These are phyloP conservation scores for Sphaerulina vaccinii DNA, from an alignment of 2,329 filamentous ascomycete genomes.

Conservation along the genomic window DNA sequence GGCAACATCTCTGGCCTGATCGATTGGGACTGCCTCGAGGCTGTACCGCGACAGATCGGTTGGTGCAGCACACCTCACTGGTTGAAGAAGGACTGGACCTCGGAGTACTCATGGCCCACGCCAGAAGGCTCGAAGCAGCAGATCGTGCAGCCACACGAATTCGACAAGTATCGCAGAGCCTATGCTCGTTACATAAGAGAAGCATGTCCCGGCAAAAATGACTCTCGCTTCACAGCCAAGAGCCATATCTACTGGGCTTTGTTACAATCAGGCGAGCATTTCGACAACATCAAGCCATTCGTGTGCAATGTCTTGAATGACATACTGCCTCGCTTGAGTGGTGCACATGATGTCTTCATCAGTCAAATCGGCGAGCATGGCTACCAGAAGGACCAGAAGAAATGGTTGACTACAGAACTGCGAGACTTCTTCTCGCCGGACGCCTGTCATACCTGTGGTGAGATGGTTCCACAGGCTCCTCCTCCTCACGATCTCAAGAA, in stretches of 20 bases:
- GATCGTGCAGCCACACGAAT: constrained; percentile 17
- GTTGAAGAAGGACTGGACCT: constrained; percentile 19
- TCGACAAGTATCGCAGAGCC: constrained; percentile 17
- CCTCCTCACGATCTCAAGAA: neutral
- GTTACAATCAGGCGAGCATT: constrained; percentile 16
- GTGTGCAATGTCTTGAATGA: constrained; percentile 21
- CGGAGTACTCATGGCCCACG: constrained; percentile 18
- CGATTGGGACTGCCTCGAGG: constrained; percentile 25
- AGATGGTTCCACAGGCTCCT: neutral
- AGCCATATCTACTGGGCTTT: constrained; percentile 23
- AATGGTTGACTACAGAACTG: constrained; percentile 18
- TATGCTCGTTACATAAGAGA: constrained; percentile 21
- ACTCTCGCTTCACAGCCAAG: constrained; percentile 20
- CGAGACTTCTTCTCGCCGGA: constrained; percentile 18
- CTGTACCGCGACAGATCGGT: constrained; percentile 20
- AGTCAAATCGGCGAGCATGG: constrained; percentile 16
- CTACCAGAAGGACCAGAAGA: constrained; percentile 12
- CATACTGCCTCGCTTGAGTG: constrained; percentile 14
- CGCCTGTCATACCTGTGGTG: neutral
- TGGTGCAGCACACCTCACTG: constrained; percentile 23
- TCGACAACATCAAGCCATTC: constrained; percentile 18
- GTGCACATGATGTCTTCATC: constrained; percentile 9
- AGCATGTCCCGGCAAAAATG: constrained; percentile 11
- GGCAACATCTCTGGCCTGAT: constrained; percentile 20
- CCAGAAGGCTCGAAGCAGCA: constrained; percentile 1